Conservation (phyloP, 1,284 basidiomycete genomes). For the Rhodotorula sp. region DNA sequence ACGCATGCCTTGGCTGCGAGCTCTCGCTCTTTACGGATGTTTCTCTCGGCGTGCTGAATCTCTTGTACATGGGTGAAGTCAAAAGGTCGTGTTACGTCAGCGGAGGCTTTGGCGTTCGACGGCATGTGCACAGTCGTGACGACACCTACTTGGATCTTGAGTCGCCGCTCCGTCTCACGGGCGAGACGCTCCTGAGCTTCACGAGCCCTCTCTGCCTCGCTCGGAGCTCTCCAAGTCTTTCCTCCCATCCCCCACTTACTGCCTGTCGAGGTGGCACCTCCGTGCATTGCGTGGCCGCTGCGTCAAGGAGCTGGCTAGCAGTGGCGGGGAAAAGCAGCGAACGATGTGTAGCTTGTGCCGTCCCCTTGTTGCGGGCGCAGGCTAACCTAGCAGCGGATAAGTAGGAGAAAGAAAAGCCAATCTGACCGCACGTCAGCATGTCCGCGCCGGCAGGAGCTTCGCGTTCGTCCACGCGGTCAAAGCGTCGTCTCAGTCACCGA, state of each 20-base stretch:
- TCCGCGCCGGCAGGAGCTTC: no score
- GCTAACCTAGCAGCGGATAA: no score
- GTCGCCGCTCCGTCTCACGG: slow-evolving; percentile 11
- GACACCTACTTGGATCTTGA: slow-evolving; percentile 8
- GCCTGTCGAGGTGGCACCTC: slow-evolving; percentile 3
- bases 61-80: background rate
- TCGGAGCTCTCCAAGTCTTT: slow-evolving; percentile 18
- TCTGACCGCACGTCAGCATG: no score
- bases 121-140: no score
- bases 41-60: slow-evolving; percentile 19
- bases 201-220: background rate
- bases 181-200: slow-evolving; percentile 7
- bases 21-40: slow-evolving; percentile 8
- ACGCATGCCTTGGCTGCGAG: slow-evolving; percentile 5
- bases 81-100: background rate
- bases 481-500: no score
- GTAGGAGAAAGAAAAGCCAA: no score
- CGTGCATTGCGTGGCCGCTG: background rate
- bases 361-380: no score
- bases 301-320: background rate
- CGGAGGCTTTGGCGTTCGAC: no score
- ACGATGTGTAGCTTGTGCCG: no score
- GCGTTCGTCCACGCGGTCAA: no score
- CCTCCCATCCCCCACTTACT: slow-evolving; percentile 3
- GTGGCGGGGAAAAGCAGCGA: background rate